Evolutionary conservation across 2,329 filamentous ascomycete species (phyloP).

Genomic region (Aspergillus floridensis): DNA sequence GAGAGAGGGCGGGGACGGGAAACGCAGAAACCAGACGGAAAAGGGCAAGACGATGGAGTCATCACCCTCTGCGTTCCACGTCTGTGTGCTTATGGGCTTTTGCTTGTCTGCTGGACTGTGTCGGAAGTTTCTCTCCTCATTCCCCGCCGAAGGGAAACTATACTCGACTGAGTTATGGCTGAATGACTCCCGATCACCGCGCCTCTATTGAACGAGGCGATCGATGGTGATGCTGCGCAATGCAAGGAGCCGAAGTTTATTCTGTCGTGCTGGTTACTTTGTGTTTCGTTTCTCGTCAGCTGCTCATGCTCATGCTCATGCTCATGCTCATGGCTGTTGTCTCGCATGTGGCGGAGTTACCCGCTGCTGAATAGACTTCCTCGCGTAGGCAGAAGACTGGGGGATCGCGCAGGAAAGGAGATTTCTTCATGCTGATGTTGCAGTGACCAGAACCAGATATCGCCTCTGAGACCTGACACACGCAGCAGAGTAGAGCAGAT

Average conservation of each 20-base stretch:
- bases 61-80: too few species aligned
- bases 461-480: background rate
- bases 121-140: background rate
- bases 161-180: background rate
- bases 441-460: background rate
- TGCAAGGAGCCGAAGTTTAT: constrained; percentile 3
- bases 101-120: background rate
- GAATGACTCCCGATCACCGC: background rate
- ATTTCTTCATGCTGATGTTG: background rate
- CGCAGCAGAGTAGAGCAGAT: background rate
- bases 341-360: background rate
- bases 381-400: background rate
- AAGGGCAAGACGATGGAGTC: too few species aligned
- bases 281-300: background rate
- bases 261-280: background rate
- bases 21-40: background rate
- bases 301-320: background rate
- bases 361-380: background rate
- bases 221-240: background rate
- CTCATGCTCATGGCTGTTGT: background rate
- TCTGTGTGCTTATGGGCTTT: background rate
- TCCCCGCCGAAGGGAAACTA: background rate
- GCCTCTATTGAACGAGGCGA: background rate
- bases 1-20: background rate
- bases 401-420: background rate